A percentile compares a stretch with the other conserved stretches of the same genome.
Evolutionary conservation across 1,284 basidiomycete species (phyloP).

Genomic region (Naganishia liquefaciens): DNA sequence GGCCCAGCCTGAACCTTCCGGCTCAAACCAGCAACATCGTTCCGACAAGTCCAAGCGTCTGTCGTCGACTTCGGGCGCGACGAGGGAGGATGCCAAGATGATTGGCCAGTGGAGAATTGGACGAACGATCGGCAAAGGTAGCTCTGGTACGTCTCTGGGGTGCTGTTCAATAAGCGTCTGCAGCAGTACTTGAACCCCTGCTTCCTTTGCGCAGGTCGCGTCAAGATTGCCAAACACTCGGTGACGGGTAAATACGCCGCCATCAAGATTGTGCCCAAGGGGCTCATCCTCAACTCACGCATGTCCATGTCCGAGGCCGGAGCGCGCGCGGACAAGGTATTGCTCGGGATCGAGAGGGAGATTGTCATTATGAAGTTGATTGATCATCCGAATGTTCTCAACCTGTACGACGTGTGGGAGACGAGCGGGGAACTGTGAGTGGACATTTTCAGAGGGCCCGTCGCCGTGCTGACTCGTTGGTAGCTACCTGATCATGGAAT

Average conservation of each 20-base stretch:
- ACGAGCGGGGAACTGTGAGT: slow-evolving; percentile 80
- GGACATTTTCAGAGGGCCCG: neutral
- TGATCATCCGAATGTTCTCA: slow-evolving; percentile 91
- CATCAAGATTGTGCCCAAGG: slow-evolving; percentile 92
- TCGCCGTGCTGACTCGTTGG: neutral
- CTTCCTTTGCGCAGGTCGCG: slow-evolving; percentile 76
- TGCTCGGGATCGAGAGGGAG: slow-evolving; percentile 85
- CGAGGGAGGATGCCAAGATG: slow-evolving; percentile 54
- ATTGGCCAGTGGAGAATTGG: slow-evolving; percentile 95
- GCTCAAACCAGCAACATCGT: slow-evolving; percentile 8
- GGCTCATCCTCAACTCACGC: slow-evolving; percentile 64
- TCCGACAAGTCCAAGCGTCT: slow-evolving; percentile 19
- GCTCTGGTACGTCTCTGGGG: slow-evolving; percentile 66
- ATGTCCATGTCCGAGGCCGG: slow-evolving; percentile 67
- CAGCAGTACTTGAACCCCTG: too few relatives aligned
- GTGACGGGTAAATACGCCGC: slow-evolving; percentile 86
- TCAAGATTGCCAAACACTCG: slow-evolving; percentile 82
- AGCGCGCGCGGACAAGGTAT: slow-evolving; percentile 70
- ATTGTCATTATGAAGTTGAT: slow-evolving; percentile 99
- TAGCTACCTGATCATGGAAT: slow-evolving; percentile 87
- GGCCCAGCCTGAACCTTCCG: slow-evolving; percentile 16
- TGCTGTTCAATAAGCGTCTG: neutral
- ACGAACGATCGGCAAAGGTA: slow-evolving; percentile 86
- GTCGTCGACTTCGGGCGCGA: slow-evolving; percentile 21
- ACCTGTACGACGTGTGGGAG: slow-evolving; percentile 95